Conservation (phyloP, 768 basidiomycete species). For the Lyophyllum atratum region DNA sequence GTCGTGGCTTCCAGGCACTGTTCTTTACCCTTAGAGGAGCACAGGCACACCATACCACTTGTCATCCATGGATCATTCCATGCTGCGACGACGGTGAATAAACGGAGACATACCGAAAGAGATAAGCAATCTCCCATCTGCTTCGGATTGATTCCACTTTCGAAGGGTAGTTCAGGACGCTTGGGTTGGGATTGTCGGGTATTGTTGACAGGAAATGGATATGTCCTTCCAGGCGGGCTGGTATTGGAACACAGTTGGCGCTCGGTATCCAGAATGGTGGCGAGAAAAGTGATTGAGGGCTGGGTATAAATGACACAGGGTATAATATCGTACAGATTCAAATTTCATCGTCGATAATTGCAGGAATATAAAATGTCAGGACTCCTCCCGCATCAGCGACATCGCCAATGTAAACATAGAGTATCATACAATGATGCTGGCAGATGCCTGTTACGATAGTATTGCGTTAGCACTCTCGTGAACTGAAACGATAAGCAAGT, state of each 20-base stretch:
- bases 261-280: background rate
- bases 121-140: background rate
- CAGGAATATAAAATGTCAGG: conserved; percentile 87
- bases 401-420: conserved; percentile 89
- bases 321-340: conserved; percentile 9
- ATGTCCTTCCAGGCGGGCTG: too few species aligned
- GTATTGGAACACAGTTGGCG: too few species aligned
- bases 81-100: background rate
- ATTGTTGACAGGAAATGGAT: background rate
- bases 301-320: conserved; percentile 4
- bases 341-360: conserved; percentile 59
- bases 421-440: conserved; percentile 78
- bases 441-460: conserved; percentile 65
- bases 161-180: background rate
- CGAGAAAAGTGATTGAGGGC: background rate
- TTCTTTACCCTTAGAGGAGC: background rate
- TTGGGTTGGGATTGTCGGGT: background rate
- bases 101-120: background rate
- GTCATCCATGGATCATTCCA: background rate
- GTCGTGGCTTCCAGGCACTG: background rate
- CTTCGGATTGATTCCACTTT: background rate
- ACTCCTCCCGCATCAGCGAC: conserved; percentile 79
- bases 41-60: background rate
- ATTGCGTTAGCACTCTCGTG: background rate
- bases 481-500: background rate